phyloP scores from a whole-genome alignment of 345 rosid species.

The Dipteronia sinensis region DNA sequence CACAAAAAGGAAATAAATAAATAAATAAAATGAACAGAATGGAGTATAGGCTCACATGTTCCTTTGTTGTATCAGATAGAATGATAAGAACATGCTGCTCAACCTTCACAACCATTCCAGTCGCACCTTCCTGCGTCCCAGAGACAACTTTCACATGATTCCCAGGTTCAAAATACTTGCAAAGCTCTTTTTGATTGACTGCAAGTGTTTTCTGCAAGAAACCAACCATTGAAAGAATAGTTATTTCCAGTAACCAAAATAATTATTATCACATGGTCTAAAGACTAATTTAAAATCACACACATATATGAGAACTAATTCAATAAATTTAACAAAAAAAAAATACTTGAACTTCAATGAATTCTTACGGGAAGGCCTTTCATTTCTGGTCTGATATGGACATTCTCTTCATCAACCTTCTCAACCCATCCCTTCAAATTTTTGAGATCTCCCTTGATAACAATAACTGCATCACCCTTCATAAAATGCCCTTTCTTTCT shows the following conservation, averaged over 20 bases:
- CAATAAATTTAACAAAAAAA: background rate
- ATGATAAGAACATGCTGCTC: slow-evolving; percentile 92
- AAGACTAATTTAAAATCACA: background rate
- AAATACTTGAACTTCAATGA: slow-evolving; percentile 1
- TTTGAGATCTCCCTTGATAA: slow-evolving; percentile 92
- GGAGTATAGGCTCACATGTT: slow-evolving; percentile 60
- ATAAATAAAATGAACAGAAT: background rate
- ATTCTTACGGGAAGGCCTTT: slow-evolving; percentile 91
- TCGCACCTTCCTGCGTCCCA: slow-evolving; percentile 91
- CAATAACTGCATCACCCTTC: slow-evolving; percentile 97
- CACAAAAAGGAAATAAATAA: background rate
- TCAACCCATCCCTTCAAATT: slow-evolving; percentile 97
- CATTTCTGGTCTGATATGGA: slow-evolving; percentile 82
- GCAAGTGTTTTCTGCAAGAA: slow-evolving; percentile 77
- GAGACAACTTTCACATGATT: slow-evolving; percentile 96
- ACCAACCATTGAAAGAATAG: slow-evolving; percentile 16
- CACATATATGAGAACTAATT: background rate
- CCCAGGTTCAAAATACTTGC: slow-evolving; percentile 97
- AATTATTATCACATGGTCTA: background rate
- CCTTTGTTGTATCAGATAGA: slow-evolving; percentile 90
- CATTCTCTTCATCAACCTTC: slow-evolving; percentile 97
- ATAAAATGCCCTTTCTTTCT: slow-evolving; percentile 97
- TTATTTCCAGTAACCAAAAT: slow-evolving; percentile 1
- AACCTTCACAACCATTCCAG: slow-evolving; percentile 98
- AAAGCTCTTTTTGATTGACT: slow-evolving; percentile 81